Percentiles rank a stretch among this genome's conserved stretches.
phyloP scores from a whole-genome alignment of 2,329 filamentous ascomycete species.

The Diaporthe batatas region DNA sequence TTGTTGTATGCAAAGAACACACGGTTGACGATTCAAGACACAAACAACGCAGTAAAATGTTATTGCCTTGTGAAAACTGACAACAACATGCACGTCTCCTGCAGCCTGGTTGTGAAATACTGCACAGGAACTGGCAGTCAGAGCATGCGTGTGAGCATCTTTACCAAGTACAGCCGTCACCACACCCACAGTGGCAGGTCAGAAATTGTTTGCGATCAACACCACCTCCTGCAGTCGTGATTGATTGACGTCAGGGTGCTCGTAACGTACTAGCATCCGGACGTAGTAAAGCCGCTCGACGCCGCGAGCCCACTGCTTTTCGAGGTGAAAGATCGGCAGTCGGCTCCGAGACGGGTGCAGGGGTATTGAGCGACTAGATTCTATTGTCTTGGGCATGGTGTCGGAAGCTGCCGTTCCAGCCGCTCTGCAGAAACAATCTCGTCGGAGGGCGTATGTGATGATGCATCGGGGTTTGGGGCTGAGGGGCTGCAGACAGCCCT shows the following conservation, averaged over 20 bases:
- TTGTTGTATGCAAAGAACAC: too few relatives aligned
- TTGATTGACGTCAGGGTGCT: constrained; percentile 26
- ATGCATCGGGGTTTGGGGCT: not conserved
- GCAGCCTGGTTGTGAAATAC: not conserved
- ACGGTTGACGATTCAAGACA: too few relatives aligned
- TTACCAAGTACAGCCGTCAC: not conserved
- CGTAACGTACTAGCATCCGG: not conserved
- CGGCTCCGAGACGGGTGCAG: not conserved
- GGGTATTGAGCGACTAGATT: not conserved
- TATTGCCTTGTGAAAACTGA: not conserved
- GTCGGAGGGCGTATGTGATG: not conserved
- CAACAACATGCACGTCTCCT: not conserved
- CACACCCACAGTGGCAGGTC: constrained; percentile 15
- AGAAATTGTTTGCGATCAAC: constrained; percentile 14
- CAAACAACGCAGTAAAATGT: not conserved
- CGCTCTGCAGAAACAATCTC: not conserved
- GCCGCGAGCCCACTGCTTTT: constrained; percentile 8
- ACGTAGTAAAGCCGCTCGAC: not conserved
- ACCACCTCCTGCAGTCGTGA: not conserved
- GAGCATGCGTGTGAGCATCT: not conserved
- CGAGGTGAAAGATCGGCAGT: constrained; percentile 20
- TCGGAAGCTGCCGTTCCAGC: not conserved
- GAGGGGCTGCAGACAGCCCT: not conserved
- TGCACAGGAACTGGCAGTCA: not conserved
- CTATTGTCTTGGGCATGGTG: not conserved